A percentile compares a stretch with the other conserved stretches of the same genome.
phyloP scores from a whole-genome alignment of 1,284 basidiomycete genomes.

The Ganoderma sinense region DNA sequence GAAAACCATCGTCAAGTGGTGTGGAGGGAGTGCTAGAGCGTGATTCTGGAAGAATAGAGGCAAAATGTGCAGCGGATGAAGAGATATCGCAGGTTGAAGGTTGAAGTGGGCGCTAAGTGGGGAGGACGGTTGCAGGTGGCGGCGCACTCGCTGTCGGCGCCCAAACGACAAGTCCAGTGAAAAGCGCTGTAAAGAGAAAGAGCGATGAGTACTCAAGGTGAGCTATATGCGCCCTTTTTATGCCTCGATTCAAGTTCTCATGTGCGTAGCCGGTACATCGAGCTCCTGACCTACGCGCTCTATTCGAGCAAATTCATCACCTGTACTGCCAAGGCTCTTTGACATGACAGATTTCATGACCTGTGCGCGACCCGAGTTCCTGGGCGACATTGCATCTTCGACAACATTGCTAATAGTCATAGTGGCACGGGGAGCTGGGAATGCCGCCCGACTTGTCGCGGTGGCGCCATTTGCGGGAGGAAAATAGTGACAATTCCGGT shows the following conservation, averaged over 20 bases:
- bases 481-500: slow-evolving; percentile 76
- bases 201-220: no score
- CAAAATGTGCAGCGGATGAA: no score
- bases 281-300: slow-evolving; percentile 90
- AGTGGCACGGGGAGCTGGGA: slow-evolving; percentile 91
- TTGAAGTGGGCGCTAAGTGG: no score
- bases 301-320: slow-evolving; percentile 93
- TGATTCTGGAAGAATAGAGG: no score
- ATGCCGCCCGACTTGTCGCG: slow-evolving; percentile 91
- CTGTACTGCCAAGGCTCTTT: slow-evolving; percentile 91
- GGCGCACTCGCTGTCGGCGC: no score
- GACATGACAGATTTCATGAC: slow-evolving; percentile 88
- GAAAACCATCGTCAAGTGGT: no score
- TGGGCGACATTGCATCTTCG: slow-evolving; percentile 83
- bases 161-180: no score
- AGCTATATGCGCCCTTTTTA: background rate
- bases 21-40: no score
- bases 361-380: slow-evolving; percentile 86
- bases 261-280: slow-evolving; percentile 64
- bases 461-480: slow-evolving; percentile 86
- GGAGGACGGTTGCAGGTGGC: no score
- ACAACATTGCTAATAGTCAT: slow-evolving; percentile 91
- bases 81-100: no score
- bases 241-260: no score
- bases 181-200: no score